These are phyloP conservation scores for Kluyveromyces marxianus DNA, from an alignment of 1,139 yeast species.

Conservation along the genomic window DNA sequence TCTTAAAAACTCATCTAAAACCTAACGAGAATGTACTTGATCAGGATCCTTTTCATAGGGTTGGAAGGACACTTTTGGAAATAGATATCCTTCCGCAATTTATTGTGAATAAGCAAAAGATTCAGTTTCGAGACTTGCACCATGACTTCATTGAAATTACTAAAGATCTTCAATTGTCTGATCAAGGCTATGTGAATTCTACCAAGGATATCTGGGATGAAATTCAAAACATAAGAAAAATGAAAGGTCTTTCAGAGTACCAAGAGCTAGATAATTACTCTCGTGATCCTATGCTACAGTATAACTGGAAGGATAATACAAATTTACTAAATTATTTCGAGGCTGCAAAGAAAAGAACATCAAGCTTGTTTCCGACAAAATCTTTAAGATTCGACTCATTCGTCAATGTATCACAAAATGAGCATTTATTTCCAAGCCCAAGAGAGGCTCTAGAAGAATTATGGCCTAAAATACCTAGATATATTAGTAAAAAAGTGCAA, in stretches of 20 bases:
- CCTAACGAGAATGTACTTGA: conserved; percentile 11
- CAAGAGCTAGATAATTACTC: conserved; percentile 15
- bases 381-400: background rate
- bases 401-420: background rate
- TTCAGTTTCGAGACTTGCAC: conserved; percentile 45
- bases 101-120: conserved; percentile 46
- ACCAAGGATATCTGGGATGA: conserved; percentile 58
- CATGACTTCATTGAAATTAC: conserved; percentile 38
- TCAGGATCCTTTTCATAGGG: conserved; percentile 37
- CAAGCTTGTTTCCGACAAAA: conserved; percentile 1
- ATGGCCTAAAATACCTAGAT: conserved; percentile 21
- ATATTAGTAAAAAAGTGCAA: background rate
- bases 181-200: conserved; percentile 43
- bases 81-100: conserved; percentile 55
- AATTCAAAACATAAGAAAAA: conserved; percentile 46
- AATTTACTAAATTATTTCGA: conserved; percentile 33
- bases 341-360: conserved; percentile 21
- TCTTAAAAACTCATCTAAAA: conserved; percentile 18
- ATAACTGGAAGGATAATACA: conserved; percentile 37
- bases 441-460: conserved; percentile 23
- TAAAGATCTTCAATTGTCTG: conserved; percentile 12
- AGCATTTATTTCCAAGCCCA: conserved; percentile 16
- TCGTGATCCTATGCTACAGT: conserved; percentile 8
- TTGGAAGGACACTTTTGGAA: conserved; percentile 59
- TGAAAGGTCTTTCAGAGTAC: conserved; percentile 33